Evolutionary conservation across 305 asterid species (phyloP), one percentile per base, ranked within the genome.

Genomic region (Lippia alba): DNA sequence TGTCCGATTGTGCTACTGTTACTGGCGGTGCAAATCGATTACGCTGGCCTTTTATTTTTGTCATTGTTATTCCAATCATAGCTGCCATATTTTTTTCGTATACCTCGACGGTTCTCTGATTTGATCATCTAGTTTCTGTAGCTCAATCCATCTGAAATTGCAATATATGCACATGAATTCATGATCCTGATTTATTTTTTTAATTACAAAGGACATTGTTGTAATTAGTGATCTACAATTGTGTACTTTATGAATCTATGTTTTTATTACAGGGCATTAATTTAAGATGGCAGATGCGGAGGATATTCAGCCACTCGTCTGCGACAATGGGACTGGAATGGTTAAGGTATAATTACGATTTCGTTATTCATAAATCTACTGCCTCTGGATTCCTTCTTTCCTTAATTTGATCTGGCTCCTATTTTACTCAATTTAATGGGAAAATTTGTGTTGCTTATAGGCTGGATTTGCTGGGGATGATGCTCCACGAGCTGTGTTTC

Each of bases 401-500:
- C 54, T 51, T 50, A 30, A 56, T 57, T 57, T 33, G 70, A 51
- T 48, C 12, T 63, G 53, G 18, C 30, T 50, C 33, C 15, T 32
- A 20, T 39, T 34, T 34, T 64, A 15, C 39, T 39, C 69, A 57
- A 39, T 64, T 48, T 64, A 41, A 76, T 46, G 32, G 54, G 71
- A 46, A 36, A 33, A 32, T 53, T 65, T 56, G 8, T 46, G 18
- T 73, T 69, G 58, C 44, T 45, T 33, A n/a, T 61, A 81, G 86
- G 86, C 86, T 78, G 86, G 86, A 56, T 82, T 82, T 78, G 86
- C 86, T 32, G 86, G 86, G 49, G 86, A 82, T 67, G 86, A 82
- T 78, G 86, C 86, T 36, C 86, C 86, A 12, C 76, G 86, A 73
- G 86, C 86, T 8, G 86, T 82, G 30, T 82, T 82, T 49, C 86